Conservation (phyloP, 139 green algal species). For the Tetradesmus obliquus region DNA sequence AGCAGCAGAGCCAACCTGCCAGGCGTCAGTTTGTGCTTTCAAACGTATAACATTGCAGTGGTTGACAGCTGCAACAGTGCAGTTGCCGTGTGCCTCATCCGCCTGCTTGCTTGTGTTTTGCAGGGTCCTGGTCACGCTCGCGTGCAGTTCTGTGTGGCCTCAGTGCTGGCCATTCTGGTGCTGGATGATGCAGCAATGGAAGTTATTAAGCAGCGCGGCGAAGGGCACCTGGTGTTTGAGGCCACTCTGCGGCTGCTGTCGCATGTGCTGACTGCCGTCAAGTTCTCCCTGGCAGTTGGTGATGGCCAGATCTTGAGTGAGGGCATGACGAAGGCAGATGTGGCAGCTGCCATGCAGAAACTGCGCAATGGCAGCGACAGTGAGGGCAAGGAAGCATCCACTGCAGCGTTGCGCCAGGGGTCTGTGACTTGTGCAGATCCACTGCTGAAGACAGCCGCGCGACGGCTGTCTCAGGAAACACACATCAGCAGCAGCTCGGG, state of each 20-base stretch:
- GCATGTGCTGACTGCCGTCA: slow-evolving; percentile 32
- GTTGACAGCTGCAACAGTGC: not conserved
- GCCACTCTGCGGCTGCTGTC: slow-evolving; percentile 36
- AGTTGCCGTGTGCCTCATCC: not conserved
- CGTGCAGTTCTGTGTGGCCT: slow-evolving; percentile 78
- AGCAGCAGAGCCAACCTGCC: not conserved
- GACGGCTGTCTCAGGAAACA: not conserved
- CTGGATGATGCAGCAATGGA: slow-evolving; percentile 81
- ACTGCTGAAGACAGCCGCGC: slow-evolving; percentile 3
- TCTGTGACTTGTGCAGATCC: not conserved
- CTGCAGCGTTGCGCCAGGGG: not conserved
- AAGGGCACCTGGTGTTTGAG: slow-evolving; percentile 44
- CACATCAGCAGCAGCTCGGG: not conserved
- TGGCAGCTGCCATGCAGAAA: slow-evolving; percentile 19
- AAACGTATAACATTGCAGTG: too few relatives aligned
- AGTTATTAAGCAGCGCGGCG: slow-evolving; percentile 52
- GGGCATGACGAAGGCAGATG: slow-evolving; percentile 31
- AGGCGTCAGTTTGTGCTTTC: too few relatives aligned
- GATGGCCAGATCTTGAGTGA: slow-evolving; percentile 22
- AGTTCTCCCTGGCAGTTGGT: slow-evolving; percentile 16
- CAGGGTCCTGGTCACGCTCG: slow-evolving; percentile 15
- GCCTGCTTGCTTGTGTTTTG: not conserved
- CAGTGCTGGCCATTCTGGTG: slow-evolving; percentile 79
- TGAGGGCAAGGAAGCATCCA: not conserved
- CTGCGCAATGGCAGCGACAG: not conserved